Conservation (phyloP, 169 alveolate genomes). For the Cryptosporidium ryanae region DNA sequence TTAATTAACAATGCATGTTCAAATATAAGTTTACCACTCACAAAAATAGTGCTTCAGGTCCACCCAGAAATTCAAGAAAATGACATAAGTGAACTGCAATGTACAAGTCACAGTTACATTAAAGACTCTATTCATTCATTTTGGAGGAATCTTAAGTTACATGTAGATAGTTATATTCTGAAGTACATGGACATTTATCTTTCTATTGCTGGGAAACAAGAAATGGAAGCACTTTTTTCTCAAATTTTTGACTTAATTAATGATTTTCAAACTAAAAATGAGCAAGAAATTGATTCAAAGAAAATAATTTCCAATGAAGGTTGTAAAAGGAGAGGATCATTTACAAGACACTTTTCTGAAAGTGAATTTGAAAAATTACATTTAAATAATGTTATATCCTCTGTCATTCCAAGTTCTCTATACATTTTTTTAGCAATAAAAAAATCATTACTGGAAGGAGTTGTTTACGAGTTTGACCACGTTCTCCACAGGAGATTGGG, state of each 20-base stretch:
- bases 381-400: conserved; percentile 9
- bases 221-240: conserved; percentile 56
- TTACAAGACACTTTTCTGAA: neutral
- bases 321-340: neutral
- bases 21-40: conserved; percentile 53
- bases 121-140: conserved; percentile 34
- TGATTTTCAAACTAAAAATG: neutral
- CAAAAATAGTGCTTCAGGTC: conserved; percentile 61
- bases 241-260: neutral
- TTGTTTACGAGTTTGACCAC: conserved; percentile 55
- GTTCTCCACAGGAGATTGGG: conserved; percentile 31
- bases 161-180: conserved; percentile 36
- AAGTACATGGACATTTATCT: conserved; percentile 39
- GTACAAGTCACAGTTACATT: conserved; percentile 26
- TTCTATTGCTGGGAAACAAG: conserved; percentile 41
- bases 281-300: neutral
- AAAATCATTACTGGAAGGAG: conserved; percentile 23
- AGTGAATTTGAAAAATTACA: conserved; percentile 15
- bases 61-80: conserved; percentile 62
- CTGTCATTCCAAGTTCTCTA: conserved; percentile 28
- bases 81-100: conserved; percentile 36
- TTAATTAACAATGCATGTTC: conserved; percentile 44
- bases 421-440: conserved; percentile 36
- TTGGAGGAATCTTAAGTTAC: conserved; percentile 39
- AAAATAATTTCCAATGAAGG: neutral